Percentiles rank a stretch among this genome's conserved stretches.
phyloP scores from a whole-genome alignment of 192 early-diverging fungal genomes.

The Rhizophagus sp. region DNA sequence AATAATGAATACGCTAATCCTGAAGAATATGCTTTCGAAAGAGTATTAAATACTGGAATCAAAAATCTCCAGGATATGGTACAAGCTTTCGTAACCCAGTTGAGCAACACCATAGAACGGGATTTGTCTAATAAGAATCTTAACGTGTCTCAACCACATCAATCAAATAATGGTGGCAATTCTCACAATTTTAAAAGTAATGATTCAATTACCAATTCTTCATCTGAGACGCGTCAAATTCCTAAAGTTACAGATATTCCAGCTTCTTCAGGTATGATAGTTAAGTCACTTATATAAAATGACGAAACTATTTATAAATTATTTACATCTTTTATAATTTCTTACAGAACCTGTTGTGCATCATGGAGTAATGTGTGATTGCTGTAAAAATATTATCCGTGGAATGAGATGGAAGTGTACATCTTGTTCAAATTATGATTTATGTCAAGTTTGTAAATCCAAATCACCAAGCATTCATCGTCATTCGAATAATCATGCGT shows the following conservation, averaged over 20 bases:
- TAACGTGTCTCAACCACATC: not conserved
- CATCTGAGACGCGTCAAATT: not conserved
- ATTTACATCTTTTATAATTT: not conserved
- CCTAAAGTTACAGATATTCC: not conserved
- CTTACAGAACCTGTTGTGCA: conserved; percentile 32
- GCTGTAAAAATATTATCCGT: conserved; percentile 46
- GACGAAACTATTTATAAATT: not conserved
- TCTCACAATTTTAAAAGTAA: not conserved
- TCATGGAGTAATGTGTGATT: conserved; percentile 53
- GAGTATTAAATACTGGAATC: conserved; percentile 9
- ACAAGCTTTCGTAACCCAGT: conserved; percentile 8
- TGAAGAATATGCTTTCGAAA: conserved; percentile 8
- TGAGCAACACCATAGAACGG: not conserved
- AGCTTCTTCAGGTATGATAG: not conserved
- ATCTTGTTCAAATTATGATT: conserved; percentile 56
- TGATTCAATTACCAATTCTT: not conserved
- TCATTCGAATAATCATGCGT: conserved; percentile 31
- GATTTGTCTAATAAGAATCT: not conserved
- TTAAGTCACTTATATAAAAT: not conserved
- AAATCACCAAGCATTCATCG: conserved; percentile 31
- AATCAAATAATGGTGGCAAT: not conserved
- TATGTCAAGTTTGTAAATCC: conserved; percentile 43
- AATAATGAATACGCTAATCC: not conserved
- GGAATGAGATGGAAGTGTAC: conserved; percentile 58
- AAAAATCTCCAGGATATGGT: conserved; percentile 21